Evolutionary conservation across 2,329 filamentous ascomycete species (phyloP).

Genomic region (Paraphaeosphaeria sporulosa): DNA sequence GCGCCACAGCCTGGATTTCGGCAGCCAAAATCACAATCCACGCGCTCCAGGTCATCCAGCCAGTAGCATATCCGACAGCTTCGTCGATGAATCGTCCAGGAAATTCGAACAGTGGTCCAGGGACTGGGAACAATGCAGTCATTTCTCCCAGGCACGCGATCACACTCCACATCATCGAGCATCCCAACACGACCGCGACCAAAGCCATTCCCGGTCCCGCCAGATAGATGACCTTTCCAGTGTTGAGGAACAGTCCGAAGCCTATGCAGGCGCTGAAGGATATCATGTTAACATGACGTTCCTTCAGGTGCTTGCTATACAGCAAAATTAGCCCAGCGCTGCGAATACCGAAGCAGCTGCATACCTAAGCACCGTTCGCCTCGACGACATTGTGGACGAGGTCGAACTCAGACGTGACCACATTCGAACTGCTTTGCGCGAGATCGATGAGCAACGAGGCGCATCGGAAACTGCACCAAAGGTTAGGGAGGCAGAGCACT

Average conservation of each 20-base stretch:
- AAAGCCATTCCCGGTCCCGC: slow-evolving; percentile 49
- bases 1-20: slow-evolving; percentile 51
- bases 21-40: slow-evolving; percentile 81
- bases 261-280: slow-evolving; percentile 46
- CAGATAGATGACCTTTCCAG: slow-evolving; percentile 49
- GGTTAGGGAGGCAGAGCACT: slow-evolving; percentile 17
- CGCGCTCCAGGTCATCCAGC: slow-evolving; percentile 68
- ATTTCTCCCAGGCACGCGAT: slow-evolving; percentile 74
- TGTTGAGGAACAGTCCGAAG: slow-evolving; percentile 49
- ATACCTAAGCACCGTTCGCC: slow-evolving; percentile 36
- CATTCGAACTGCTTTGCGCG: slow-evolving; percentile 13
- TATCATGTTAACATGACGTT: slow-evolving; percentile 49
- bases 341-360: neutral
- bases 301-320: slow-evolving; percentile 32
- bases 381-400: slow-evolving; percentile 30
- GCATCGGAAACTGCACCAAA: slow-evolving; percentile 17
- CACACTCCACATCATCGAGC: slow-evolving; percentile 49
- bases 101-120: slow-evolving; percentile 88
- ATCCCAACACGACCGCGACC: slow-evolving; percentile 45
- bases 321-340: slow-evolving; percentile 3
- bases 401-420: slow-evolving; percentile 11
- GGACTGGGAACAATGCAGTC: slow-evolving; percentile 85
- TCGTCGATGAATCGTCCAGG: slow-evolving; percentile 85
- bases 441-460: slow-evolving; percentile 11
- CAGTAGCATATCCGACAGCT: slow-evolving; percentile 55